Percentiles rank a stretch among this genome's conserved stretches.
Conservation (phyloP, 192 early-diverging fungal species). For the Paraglomus brasilianum region DNA sequence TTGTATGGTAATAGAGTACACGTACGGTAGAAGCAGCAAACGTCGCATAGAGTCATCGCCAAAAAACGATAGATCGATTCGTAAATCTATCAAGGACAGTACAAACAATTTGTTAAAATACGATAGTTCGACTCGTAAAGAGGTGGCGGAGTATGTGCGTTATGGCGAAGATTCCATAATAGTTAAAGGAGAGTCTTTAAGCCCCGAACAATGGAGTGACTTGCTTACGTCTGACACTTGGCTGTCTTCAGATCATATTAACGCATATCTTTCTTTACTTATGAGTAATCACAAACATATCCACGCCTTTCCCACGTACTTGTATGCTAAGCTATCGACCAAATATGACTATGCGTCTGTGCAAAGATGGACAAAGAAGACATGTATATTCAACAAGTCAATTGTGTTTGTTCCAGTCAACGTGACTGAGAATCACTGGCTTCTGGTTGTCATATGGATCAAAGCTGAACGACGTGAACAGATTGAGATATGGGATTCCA, state of each 20-base stretch:
- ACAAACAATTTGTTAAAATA: too few relatives aligned
- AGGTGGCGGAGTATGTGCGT: too few relatives aligned
- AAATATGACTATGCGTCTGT: conserved; percentile 4
- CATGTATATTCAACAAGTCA: background rate
- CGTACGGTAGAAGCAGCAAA: too few relatives aligned
- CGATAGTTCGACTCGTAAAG: too few relatives aligned
- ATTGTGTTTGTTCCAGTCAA: conserved; percentile 10
- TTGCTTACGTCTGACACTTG: background rate
- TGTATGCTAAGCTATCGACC: background rate
- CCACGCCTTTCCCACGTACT: background rate
- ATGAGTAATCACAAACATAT: background rate
- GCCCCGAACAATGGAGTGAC: background rate
- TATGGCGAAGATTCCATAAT: too few relatives aligned
- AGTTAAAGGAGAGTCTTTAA: background rate
- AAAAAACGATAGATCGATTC: too few relatives aligned
- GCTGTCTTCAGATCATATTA: conserved; percentile 6
- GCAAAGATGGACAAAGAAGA: background rate
- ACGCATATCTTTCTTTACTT: conserved; percentile 8
- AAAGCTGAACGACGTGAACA: background rate
- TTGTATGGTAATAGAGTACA: too few relatives aligned
- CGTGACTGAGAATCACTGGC: background rate
- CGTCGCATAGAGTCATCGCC: too few relatives aligned
- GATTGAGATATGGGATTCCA: conserved; percentile 14
- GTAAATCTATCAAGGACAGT: too few relatives aligned
- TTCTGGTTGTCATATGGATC: background rate